Base-by-base conservation (phyloP, 352 stramenopile genomes). In the Phytophthora cryptogea region DNA sequence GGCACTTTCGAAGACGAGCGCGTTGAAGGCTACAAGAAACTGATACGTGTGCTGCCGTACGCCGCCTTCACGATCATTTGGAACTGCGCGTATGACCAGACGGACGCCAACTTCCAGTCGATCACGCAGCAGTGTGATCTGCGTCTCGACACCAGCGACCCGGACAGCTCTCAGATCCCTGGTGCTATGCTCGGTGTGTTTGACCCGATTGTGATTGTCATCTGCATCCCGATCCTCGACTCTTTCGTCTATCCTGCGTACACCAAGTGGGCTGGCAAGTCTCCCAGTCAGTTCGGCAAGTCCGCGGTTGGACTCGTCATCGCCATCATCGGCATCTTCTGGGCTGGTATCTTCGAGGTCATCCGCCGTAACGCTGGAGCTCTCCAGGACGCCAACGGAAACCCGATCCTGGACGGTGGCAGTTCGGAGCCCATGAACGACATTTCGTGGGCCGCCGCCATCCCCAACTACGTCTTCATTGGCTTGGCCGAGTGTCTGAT, bases 101-200 rank as follows among this genome's bases (percentile, higher is more conserved):
- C 67, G 0, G 74, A 86, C 40, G 80, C 71, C 68, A 90, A 90
- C 62, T 84, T 86, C 64, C 80, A 90, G 66, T 72, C 75, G 9
- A 88, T 90, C 62, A 81, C 77, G 8, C 80, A 90, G 59, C 80
- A 90, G 61, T 80, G 68, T 35, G 80, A 90, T 49, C 45, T 87
- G 48, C 80, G 80, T 51, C 72, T 80, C 14, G 69, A 67, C 52
- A 63, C 47, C 5, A 70, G 53, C 46, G 68, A 70, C 35, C 59
- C 62, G 3, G 48, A 85, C 52, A 74, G 69, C 43, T 72, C 43
- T 4, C 79, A 89, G 59, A 72, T 89, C 31, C 72, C 79, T 20
- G 79, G 79, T 9, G 72, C 79, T 27, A 80, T 78, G 53, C 62
- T 89, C 6, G 72, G 72, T 1, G 61, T 84, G 1, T 84, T 83